phyloP scores from a whole-genome alignment of 73 alveolate species.

The Tetrahymena thermophila region DNA sequence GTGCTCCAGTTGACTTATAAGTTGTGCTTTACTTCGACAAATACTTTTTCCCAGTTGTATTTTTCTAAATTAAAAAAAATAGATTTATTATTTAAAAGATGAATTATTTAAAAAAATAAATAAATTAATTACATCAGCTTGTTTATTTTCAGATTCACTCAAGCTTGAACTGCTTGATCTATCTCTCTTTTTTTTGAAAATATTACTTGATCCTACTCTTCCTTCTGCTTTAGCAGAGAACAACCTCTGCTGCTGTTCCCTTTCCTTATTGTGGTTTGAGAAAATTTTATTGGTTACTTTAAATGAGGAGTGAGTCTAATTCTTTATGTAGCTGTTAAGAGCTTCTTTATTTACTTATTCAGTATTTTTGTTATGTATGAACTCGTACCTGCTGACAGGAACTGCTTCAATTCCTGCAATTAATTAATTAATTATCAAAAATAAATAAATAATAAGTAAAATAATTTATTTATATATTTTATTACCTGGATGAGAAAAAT shows the following conservation, averaged over 20 bases:
- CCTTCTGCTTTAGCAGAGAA: not conserved
- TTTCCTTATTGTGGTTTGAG: not conserved
- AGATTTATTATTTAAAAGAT: not conserved
- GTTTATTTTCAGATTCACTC: not conserved
- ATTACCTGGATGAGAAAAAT: not conserved
- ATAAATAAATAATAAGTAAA: not conserved
- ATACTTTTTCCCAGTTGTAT: not conserved
- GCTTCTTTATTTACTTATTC: not conserved
- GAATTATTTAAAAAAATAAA: not conserved
- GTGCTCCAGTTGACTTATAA: not conserved
- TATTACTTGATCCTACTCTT: not conserved
- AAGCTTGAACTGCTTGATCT: not conserved
- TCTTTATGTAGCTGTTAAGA: not conserved
- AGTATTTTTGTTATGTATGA: not conserved
- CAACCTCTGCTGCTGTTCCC: not conserved
- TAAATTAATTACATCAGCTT: not conserved
- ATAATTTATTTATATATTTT: too few species aligned
- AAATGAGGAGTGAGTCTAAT: not conserved
- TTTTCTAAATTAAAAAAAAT: not conserved
- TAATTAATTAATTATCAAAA: not conserved
- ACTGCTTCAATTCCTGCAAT: not conserved
- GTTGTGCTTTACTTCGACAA: not conserved
- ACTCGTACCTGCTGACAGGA: not conserved
- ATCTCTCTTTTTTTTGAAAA: not conserved
- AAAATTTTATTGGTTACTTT: not conserved